Base-by-base conservation (phyloP, 2,329 filamentous ascomycete species). In the Zymoseptoria tritici region DNA sequence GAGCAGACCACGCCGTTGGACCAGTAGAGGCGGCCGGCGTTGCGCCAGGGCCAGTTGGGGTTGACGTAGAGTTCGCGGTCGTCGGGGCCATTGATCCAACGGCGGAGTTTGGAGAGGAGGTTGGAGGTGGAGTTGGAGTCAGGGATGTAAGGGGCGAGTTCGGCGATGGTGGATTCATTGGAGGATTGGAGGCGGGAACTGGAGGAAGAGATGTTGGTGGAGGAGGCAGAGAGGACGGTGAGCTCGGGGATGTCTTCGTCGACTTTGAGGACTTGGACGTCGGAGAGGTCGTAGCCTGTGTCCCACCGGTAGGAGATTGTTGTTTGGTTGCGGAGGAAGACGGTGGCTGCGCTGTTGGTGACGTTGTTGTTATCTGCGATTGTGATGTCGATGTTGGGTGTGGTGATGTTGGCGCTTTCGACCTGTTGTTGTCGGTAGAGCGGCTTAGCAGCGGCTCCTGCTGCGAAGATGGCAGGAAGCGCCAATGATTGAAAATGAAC, bases 1-100 rank as follows among this genome's bases (percentile, higher is more conserved):
- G 59, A 61, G 50, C 57, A 58, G 36, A 54, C 52, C 31, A 58
- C 52, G 22, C 57, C 57, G 52, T 58, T 58, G 36, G 57, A 58
- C 57, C 57, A 58, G 57, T 21, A 21, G 50, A 57, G 49, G 22
- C 52, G 52, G 19, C 56, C 56, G 11, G 52, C 52, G 29, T 20
- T 53, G 29, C 42, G 56, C 20, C 22, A 57, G 50, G 56, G 56
- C 22, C 52, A 54, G 56, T 24, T 13, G 6, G 24, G 3, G 49
- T 11, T 31, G n/a, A 19, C 49, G 55, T 46, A 46, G 13, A 46
- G 13, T 46, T 46, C 36, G n/a, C 52, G 52, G 13, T 29, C 22
- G 29, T 53, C 52, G n/a, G 8, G n/a, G 20, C 52, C 52, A 19
- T 53, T 53, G 22, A 53, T 53, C 52, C 52, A 53, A n/a, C 36